Evolutionary conservation across 1,284 basidiomycete genomes (phyloP), one percentile per base, ranked within the genome.

Genomic region (Stereum hirsutum): DNA sequence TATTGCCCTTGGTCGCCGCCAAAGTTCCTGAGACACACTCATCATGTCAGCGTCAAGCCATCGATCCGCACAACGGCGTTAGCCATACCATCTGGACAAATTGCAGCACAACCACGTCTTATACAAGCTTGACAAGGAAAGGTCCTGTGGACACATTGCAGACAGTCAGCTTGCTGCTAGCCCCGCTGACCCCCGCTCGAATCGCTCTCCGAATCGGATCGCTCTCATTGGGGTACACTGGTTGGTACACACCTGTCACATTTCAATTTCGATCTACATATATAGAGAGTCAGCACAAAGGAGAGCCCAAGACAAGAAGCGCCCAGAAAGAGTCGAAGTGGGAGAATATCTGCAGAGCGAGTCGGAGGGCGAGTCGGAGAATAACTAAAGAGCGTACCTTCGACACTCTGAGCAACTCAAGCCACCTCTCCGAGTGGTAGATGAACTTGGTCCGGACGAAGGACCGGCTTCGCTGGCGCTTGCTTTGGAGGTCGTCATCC

Each of bases 71-170:
- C 11, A 12, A 19, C n/a, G 24, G 25, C n/a, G 19, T 10, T 15
- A 14, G 5, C 49, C 58, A 31, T 44, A 69, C 73, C 70, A 44
- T 72, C 64, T 8, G 73, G 74, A 54, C 74, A 76, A 23, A 76
- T 68, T n/a, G 60, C 55, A 30, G 70, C 58, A 49, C 74, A 76
- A 43, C 72, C 72, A 43, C 74, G 63, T 41, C 70, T 66, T 25
- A 73, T 61, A 51, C 74, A 76, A 30, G 74, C 70, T 52, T 72
- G 67, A 51, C 72, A 75, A 17, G 72, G 72, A 55, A 74, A 69
- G 17, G 57, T 55, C 34, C 72, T 74, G 51, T 30, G 31, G n/a
- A n/a, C n/a, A n/a, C n/a, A n/a, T n/a, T n/a, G n/a, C n/a, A n/a
- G n/a, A n/a, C n/a, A n/a, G n/a, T n/a, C n/a, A n/a, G n/a, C n/a